Evolutionary conservation across 768 basidiomycete species (phyloP), one percentile per base, ranked within the genome.

Genomic region (Paxillus rubicundulus): DNA sequence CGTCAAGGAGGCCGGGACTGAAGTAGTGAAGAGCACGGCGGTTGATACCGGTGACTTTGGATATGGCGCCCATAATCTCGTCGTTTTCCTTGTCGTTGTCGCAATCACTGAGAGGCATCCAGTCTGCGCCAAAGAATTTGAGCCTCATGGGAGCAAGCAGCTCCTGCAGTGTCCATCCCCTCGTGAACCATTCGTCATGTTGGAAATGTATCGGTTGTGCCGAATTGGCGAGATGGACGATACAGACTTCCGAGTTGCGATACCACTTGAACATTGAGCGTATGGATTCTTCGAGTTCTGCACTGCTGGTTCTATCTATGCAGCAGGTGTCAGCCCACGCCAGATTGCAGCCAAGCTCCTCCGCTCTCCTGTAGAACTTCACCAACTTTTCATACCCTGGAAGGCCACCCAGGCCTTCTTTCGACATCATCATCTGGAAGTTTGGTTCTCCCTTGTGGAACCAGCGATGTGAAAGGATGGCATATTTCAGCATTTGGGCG

Each of bases 271-370:
- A 59, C 66, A 67, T 66, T 34, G 66, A 55, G 12, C 62, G 62
- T n/a, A 67, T 64, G 27, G 66, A 60, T 45, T 67, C 67, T 20
- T 64, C 62, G 10, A 68, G 62, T 17, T 68, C 67, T 12, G 66
- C 57, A 14, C 66, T 67, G 46, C 66, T 66, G 10, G 44, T 41
- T n/a, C 61, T 68, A 24, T 67, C 51, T 36, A 68, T 62, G 43
- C 66, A 67, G 17, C 56, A 59, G 0, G 67, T 64, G 27, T 68
- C 67, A 5, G 54, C 56, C 66, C 64, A 67, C 37, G 53, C 67
- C 3, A 60, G 44, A 7, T 18, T 48, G 47, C 55, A 63, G 6
- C 60, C 62, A 20, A 55, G 49, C 28, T 42, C 32, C 17, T 21
- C 14, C 13, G 63, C 62, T 7, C 40, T 42, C 9, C 1, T 46